Conservation (phyloP, 1,284 basidiomycete species). For the Leccinum fuscescens region DNA sequence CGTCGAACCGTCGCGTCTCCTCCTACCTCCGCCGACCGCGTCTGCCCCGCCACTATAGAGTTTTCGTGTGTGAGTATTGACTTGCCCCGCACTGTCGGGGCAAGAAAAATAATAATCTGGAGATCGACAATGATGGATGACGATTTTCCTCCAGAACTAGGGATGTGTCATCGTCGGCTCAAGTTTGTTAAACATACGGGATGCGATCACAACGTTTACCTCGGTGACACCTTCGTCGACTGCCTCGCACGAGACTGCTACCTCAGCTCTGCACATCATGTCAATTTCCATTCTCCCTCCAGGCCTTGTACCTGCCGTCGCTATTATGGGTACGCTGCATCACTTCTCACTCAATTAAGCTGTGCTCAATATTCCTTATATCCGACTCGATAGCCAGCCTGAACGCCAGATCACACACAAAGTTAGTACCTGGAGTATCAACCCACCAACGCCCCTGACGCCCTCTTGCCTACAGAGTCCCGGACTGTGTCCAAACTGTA, state of each 20-base stretch:
- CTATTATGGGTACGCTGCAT: conserved; percentile 49
- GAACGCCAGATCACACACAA: conserved; percentile 31
- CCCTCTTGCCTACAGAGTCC: conserved; percentile 32
- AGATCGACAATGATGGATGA: not conserved
- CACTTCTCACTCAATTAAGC: not conserved
- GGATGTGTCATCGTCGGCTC: conserved; percentile 66
- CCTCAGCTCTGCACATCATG: conserved; percentile 50
- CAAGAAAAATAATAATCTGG: not conserved
- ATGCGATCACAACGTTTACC: conserved; percentile 59
- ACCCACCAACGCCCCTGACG: conserved; percentile 13
- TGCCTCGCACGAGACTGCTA: conserved; percentile 46
- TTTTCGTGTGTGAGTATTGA: not conserved
- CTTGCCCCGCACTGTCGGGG: not conserved
- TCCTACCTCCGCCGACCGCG: conserved; percentile 3
- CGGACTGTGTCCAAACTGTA: conserved; percentile 44
- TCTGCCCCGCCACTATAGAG: not conserved
- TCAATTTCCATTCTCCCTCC: conserved; percentile 39
- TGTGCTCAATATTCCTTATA: conserved; percentile 16
- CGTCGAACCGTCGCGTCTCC: not conserved
- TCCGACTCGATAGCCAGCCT: conserved; percentile 30
- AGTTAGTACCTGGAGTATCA: conserved; percentile 30
- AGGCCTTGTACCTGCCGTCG: conserved; percentile 51
- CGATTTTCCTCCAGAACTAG: not conserved
- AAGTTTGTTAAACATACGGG: conserved; percentile 46
- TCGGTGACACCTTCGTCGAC: conserved; percentile 51